Conservation (phyloP, 1,284 basidiomycete genomes). For the Ceratobasidium sp. region DNA sequence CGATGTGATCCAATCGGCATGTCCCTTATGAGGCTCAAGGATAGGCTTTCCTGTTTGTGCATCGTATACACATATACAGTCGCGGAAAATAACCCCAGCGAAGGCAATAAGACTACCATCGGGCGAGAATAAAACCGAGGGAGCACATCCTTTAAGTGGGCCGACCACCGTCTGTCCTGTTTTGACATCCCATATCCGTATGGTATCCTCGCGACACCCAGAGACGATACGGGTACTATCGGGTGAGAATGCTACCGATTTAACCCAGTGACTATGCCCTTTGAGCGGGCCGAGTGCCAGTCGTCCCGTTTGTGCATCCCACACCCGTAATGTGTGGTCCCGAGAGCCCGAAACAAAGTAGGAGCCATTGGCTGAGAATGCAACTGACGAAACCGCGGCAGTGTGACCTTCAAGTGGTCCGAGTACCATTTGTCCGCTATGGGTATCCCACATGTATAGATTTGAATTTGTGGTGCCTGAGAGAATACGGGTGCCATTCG, state of each 20-base stretch:
- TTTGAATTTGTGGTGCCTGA: too few relatives aligned
- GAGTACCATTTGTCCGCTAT: too few relatives aligned
- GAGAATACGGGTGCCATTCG: too few relatives aligned
- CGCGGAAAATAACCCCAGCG: too few relatives aligned
- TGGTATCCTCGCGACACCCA: background rate
- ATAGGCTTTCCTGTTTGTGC: background rate
- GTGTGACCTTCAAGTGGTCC: background rate
- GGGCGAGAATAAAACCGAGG: too few relatives aligned
- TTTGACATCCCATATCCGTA: background rate
- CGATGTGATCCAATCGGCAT: background rate
- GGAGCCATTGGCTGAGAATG: background rate
- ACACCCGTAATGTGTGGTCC: background rate
- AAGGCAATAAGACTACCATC: too few relatives aligned
- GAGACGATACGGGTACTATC: background rate
- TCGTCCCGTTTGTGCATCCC: background rate
- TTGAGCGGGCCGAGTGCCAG: background rate
- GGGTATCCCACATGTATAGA: too few relatives aligned
- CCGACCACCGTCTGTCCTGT: too few relatives aligned
- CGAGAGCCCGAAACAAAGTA: background rate
- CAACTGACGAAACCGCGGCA: background rate
- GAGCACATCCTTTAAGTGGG: too few relatives aligned
- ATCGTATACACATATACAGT: constrained; percentile 32
- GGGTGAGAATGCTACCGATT: background rate
- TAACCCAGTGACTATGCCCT: background rate
- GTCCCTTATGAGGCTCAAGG: background rate